These are phyloP conservation scores for Hyaloscypha bicolor DNA, from an alignment of 495 filamentous ascomycete genomes.

Conservation along the genomic window DNA sequence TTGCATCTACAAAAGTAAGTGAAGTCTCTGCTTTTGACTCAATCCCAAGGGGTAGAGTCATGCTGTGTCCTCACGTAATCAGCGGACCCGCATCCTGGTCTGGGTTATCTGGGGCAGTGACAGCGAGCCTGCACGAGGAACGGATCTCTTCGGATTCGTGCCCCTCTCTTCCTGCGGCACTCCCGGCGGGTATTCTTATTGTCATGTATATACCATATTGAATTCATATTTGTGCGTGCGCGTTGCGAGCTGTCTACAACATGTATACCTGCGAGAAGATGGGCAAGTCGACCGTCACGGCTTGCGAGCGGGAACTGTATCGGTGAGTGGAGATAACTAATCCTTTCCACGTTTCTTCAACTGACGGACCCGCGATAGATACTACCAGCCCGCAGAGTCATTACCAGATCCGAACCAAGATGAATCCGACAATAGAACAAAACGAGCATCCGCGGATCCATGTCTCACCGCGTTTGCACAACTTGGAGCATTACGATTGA, in stretches of 20 bases:
- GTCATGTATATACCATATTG: neutral
- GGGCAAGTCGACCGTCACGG: conserved; percentile 9
- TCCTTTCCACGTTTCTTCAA: neutral
- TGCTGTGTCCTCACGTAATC: neutral
- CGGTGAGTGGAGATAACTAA: conserved; percentile 16
- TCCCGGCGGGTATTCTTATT: conserved; percentile 3
- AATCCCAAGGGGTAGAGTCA: neutral
- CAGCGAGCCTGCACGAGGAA: neutral
- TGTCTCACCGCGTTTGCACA: conserved; percentile 47
- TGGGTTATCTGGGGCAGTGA: neutral
- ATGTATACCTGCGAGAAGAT: neutral
- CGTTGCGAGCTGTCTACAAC: neutral
- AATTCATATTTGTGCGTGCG: neutral
- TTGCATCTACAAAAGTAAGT: neutral
- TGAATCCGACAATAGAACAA: neutral
- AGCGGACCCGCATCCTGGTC: neutral
- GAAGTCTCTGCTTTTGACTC: neutral
- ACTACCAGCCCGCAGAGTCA: conserved; percentile 26
- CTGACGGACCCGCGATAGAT: conserved; percentile 12
- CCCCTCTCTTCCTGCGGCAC: neutral
- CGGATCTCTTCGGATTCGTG: neutral
- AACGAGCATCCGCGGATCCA: conserved; percentile 36
- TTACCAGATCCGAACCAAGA: neutral
- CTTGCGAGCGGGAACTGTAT: conserved; percentile 29
- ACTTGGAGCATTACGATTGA: conserved; percentile 42